A percentile compares a stretch with the other conserved stretches of the same genome.
Conservation (phyloP, 345 rosid genomes). For the Rhodomyrtus tomentosa region DNA sequence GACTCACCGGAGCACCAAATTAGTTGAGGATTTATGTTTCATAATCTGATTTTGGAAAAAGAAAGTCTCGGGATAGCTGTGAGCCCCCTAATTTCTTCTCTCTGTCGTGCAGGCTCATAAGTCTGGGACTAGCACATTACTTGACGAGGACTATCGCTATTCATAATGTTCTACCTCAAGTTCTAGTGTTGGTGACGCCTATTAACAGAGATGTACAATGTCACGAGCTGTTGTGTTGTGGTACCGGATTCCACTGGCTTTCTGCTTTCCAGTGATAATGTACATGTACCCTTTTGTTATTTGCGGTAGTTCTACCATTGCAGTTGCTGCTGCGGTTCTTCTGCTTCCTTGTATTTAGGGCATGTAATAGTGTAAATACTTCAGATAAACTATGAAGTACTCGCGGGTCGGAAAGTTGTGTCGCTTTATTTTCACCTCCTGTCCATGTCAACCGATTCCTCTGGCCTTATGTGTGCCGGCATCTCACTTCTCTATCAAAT, state of each 20-base stretch:
- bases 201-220: neutral
- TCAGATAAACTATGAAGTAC: neutral
- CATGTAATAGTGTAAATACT: neutral
- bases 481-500: neutral
- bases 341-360: neutral
- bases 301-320: neutral
- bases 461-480: neutral
- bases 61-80: neutral
- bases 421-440: neutral
- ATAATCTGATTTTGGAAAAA: neutral
- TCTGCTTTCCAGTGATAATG: neutral
- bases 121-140: constrained; percentile 25
- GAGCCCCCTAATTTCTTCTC: neutral
- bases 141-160: constrained; percentile 17
- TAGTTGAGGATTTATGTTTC: neutral
- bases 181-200: neutral
- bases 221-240: neutral
- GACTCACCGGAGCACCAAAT: neutral
- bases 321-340: neutral
- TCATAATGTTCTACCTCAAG: neutral
- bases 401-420: neutral
- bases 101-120: constrained; percentile 45
- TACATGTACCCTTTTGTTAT: neutral
- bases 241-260: neutral
- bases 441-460: neutral